These are phyloP conservation scores for Tolypocladium inflatum DNA, from an alignment of 2,329 filamentous ascomycete species.

Conservation along the genomic window DNA sequence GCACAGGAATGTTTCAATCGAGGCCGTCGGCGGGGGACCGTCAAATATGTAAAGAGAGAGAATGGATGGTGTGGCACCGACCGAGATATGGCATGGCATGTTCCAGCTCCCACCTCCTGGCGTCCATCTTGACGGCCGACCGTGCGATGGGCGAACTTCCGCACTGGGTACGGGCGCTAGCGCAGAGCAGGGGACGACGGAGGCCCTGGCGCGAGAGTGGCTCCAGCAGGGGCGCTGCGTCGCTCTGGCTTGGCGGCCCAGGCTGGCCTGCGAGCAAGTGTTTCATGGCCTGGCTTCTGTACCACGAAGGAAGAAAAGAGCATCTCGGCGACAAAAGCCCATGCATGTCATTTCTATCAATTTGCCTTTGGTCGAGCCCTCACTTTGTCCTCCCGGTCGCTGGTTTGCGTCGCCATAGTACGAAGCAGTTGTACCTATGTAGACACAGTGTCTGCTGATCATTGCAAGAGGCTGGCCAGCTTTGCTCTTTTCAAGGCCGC, in stretches of 20 bases:
- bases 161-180: constrained; percentile 5
- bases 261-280: neutral
- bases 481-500: neutral
- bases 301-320: no score
- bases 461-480: neutral
- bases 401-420: neutral
- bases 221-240: neutral
- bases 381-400: neutral
- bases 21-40: neutral
- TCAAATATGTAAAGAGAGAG: neutral
- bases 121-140: neutral
- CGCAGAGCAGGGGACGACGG: neutral
- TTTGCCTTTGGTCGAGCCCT: neutral
- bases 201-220: neutral
- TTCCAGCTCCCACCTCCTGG: constrained; percentile 4
- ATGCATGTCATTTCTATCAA: no score
- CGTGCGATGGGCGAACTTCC: neutral
- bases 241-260: neutral
- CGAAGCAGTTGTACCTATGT: neutral
- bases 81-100: constrained; percentile 1
- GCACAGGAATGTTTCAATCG: constrained; percentile 6
- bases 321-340: no score
- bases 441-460: neutral
- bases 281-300: neutral
- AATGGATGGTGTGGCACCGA: constrained; percentile 2